phyloP scores from a whole-genome alignment of 306 rosid genomes.

The Fagus crenata region DNA sequence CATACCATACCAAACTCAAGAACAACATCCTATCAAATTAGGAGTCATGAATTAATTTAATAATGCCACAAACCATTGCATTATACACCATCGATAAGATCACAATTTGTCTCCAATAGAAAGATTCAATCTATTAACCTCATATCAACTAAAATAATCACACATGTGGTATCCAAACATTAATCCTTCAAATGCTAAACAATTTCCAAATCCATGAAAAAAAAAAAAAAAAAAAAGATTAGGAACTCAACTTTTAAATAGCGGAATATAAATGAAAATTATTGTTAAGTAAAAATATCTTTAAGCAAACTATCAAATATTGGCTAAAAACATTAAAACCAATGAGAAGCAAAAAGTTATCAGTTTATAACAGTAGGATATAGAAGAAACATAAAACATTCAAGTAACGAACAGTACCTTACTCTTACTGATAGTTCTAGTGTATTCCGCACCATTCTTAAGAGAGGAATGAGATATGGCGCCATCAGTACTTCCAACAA shows the following conservation, averaged over 20 bases:
- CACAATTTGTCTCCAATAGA: too few species aligned
- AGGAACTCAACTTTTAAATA: too few species aligned
- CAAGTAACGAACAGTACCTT: conserved; percentile 55
- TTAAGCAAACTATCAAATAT: neutral
- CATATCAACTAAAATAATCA: neutral
- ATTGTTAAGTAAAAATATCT: neutral
- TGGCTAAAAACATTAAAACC: conserved; percentile 1
- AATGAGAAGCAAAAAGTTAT: conserved; percentile 11
- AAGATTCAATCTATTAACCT: neutral
- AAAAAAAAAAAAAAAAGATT: too few species aligned
- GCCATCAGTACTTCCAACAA: conserved; percentile 43
- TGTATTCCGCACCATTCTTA: conserved; percentile 48
- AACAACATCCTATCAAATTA: too few species aligned
- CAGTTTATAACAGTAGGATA: conserved; percentile 1
- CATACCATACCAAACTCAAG: too few species aligned
- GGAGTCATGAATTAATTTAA: too few species aligned
- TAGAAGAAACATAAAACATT: conserved; percentile 19
- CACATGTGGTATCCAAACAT: neutral
- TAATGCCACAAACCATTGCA: too few species aligned
- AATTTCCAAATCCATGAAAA: neutral
- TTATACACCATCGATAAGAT: too few species aligned
- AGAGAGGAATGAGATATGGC: conserved; percentile 33
- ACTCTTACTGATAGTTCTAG: conserved; percentile 68
- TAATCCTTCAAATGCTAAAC: neutral
- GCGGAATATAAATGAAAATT: neutral